Evolutionary conservation across 2,329 filamentous ascomycete species (phyloP).

Genomic region (Aspergillus glaucus): DNA sequence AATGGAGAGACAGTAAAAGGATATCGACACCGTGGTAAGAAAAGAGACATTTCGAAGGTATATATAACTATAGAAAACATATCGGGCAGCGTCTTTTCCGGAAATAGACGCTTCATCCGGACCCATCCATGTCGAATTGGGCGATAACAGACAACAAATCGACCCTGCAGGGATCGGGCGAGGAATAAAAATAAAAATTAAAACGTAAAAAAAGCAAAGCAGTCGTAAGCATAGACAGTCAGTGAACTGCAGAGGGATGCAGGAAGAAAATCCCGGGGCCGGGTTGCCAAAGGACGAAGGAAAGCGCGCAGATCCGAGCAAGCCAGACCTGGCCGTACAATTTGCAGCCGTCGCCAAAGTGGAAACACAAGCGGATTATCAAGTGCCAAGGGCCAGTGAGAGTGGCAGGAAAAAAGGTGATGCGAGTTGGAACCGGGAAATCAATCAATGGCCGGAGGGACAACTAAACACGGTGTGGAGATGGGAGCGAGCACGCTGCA

Average conservation of each 20-base stretch:
- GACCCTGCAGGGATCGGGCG: conserved; percentile 1
- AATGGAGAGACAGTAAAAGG: not conserved
- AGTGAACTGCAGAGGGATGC: not conserved
- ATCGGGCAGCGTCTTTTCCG: conserved; percentile 16
- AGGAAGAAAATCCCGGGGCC: not conserved
- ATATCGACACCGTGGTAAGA: not conserved
- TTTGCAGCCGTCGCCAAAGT: no score
- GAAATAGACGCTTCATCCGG: conserved; percentile 16
- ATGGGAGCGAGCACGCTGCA: not conserved
- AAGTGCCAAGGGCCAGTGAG: no score
- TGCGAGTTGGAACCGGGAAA: not conserved
- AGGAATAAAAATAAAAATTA: not conserved
- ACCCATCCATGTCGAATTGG: conserved; percentile 13
- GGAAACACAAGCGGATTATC: no score
- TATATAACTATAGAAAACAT: conserved; percentile 10
- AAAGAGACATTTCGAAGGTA: not conserved
- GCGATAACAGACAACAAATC: conserved; percentile 18
- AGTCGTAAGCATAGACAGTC: conserved; percentile 3
- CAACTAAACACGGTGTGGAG: not conserved
- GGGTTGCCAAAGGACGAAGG: not conserved
- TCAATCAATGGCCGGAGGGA: no score
- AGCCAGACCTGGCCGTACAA: no score
- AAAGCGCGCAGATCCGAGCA: not conserved
- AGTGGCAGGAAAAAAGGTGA: not conserved
- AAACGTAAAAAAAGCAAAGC: not conserved